Evolutionary conservation across 352 stramenopile species (phyloP), one percentile per base, ranked within the genome.

Genomic region (Globisporangium orthogonon): DNA sequence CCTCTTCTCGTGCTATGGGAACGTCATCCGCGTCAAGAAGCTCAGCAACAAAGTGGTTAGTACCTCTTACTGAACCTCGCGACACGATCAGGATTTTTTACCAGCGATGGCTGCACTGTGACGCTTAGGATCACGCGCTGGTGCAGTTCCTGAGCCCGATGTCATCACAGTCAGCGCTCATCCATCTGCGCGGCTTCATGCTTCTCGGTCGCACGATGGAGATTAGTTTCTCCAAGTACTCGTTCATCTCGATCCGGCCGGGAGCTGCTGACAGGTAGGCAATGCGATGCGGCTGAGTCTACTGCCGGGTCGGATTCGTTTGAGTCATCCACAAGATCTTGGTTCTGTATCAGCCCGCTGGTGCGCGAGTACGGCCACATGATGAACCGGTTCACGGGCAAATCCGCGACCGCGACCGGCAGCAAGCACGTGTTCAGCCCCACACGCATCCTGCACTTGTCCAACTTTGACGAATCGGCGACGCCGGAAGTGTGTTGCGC

Each of bases 341-440:
- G 37, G 6, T 13, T 30, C 30, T 23, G 23, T 23, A 15, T 6
- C 15, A 62, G 56, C 14, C 56, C 49, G 13, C 33, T 56, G 17
- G 49, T 80, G 54, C 78, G 74, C 48, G 76, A 87, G 60, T 87
- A 82, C 54, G 65, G 66, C 7, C 71, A 74, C 39, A 53, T 68
- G 15, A 55, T 71, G 39, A 87, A 85, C 52, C 74, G 76, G 1
- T 87, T 87, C 66, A 87, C 76, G 7, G 76, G 74, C 52, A 87
- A 83, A 59, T 79, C 79, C 53, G 64, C 56, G 37, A 43, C 37
- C 2, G 44, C 72, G 14, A 72, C 79, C 53, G 60, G 61, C 54
- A 81, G 70, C 50, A 82, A 80, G 60, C 73, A 87, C 56, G 79
- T 87, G 50, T 83, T 85, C 67, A 84, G 76, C 43, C 76, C 76